Base-by-base conservation (phyloP, 208 protist species). In the Trypanosoma conorhini region DNA sequence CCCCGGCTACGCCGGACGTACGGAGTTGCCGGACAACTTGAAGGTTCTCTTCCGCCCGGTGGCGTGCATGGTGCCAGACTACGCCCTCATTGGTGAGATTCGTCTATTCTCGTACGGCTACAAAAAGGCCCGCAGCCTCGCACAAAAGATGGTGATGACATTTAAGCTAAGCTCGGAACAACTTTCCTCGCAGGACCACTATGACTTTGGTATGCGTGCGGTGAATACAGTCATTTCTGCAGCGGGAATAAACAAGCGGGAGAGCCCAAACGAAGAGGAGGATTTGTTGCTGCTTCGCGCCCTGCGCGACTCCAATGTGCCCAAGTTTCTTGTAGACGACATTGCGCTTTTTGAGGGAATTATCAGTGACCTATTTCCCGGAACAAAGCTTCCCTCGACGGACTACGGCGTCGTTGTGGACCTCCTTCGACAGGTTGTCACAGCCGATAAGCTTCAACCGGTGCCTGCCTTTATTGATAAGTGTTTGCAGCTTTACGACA, bases 141-240 rank as follows among this genome's bases (percentile, higher is more conserved):
- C 98, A 35, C 83, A 98, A 52, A 99, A 99, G 88, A 99, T 99
- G 94, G 96, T 98, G 54, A 96, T 97, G 79, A 99, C 97, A 28
- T 99, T 99, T 83, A 97, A 98, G 73, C 86, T 99, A 19, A 98
- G 95, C 72, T 99, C 96, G 26, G 98, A 99, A 87, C 98, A 99
- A 86, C 87, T 99, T 5, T 98, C 94, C 7, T 98, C 93, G 58
- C 98, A 99, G 87, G 92, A 98, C 68, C 98, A 99, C 86, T 99
- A 99, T 82, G 98, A 99, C 63, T 99, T 99, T 79, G 98, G 98
- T 74, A 99, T 99, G 98, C 92, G 98, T 67, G 98, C 98, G n/a
- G 98, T 99, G 46, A 99, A 99, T 87, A 99, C 98, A 12, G 98
- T 99, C 55, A 99, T 99, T 71, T 97, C 93, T 0, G 95, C 97